A percentile compares a stretch with the other conserved stretches of the same genome.
These are phyloP conservation scores for Pestalotiopsis sp. DNA, from an alignment of 2,329 filamentous ascomycete genomes.

Conservation along the genomic window DNA sequence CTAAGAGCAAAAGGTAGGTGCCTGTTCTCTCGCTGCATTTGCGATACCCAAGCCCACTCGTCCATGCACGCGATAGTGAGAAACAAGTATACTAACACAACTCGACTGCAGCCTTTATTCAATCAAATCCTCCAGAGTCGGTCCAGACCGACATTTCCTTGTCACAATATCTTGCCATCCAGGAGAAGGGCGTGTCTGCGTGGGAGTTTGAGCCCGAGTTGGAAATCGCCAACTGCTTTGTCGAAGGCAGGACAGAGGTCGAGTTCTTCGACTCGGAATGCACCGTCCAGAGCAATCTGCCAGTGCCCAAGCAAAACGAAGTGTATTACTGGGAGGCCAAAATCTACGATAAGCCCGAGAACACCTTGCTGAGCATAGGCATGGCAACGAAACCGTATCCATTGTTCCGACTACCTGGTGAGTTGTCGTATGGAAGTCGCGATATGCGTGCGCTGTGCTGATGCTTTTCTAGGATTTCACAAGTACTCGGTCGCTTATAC, in stretches of 20 bases:
- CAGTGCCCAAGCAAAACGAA: constrained; percentile 97
- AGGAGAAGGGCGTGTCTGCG: constrained; percentile 98
- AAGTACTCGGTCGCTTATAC: constrained; percentile 91
- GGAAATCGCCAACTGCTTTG: constrained; percentile 98
- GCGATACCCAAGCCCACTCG: neutral
- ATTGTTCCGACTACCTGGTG: constrained; percentile 90
- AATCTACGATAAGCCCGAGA: constrained; percentile 95
- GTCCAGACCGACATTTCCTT: constrained; percentile 95
- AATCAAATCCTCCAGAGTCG: constrained; percentile 93
- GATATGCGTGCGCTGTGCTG: constrained; percentile 12
- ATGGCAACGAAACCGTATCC: constrained; percentile 98
- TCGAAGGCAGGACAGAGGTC: constrained; percentile 93
- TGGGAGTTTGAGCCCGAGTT: constrained; percentile 99
- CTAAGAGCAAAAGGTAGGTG: constrained; percentile 85
- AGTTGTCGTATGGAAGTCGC: constrained; percentile 30
- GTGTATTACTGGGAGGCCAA: constrained; percentile 99
- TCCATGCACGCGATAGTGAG: neutral
- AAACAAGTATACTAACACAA: constrained; percentile 10
- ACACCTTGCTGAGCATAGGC: constrained; percentile 83
- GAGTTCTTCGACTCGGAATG: constrained; percentile 99
- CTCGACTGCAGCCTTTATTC: constrained; percentile 73
- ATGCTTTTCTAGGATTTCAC: constrained; percentile 69
- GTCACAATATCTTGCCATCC: constrained; percentile 96
- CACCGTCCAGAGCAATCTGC: constrained; percentile 94
- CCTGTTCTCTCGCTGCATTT: constrained; percentile 21